Evolutionary conservation across 148 eudicot species (phyloP).

Genomic region (Fagopyrum homotropicum): DNA sequence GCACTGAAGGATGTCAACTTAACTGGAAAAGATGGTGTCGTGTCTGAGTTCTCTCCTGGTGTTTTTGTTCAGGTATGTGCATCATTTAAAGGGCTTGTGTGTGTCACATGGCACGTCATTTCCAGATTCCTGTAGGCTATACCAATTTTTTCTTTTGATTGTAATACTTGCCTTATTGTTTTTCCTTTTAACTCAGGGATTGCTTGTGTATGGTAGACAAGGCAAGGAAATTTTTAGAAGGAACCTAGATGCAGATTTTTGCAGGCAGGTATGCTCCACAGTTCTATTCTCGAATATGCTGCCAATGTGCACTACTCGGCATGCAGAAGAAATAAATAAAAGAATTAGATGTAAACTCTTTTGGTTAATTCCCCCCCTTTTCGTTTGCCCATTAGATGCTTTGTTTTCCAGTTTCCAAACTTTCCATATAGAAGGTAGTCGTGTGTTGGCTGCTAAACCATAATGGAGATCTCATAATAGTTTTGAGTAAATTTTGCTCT

Average conservation of each 20-base stretch:
- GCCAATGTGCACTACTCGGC: not conserved
- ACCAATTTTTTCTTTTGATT: not conserved
- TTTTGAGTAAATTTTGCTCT: not conserved
- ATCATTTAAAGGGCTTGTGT: not conserved
- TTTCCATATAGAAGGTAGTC: no score
- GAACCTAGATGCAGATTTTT: constrained; percentile 60
- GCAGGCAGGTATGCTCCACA: constrained; percentile 57
- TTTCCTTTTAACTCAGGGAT: constrained; percentile 42
- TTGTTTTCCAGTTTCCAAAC: no score
- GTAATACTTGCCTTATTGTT: constrained; percentile 4
- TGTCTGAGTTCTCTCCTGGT: constrained; percentile 76
- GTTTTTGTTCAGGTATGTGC: constrained; percentile 75
- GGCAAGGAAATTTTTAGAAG: constrained; percentile 83
- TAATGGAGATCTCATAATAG: not conserved
- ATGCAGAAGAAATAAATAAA: not conserved
- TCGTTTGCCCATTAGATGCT: no score
- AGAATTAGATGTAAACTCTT: not conserved
- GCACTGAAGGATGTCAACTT: constrained; percentile 58
- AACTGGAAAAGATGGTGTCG: constrained; percentile 65
- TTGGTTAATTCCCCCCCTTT: not conserved
- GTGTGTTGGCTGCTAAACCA: not conserved
- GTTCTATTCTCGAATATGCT: not conserved
- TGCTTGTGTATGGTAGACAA: constrained; percentile 88
- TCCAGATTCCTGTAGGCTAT: not conserved
- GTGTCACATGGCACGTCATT: not conserved